Evolutionary conservation across 352 stramenopile genomes (phyloP).

Genomic region (Blastocystis sp.): DNA sequence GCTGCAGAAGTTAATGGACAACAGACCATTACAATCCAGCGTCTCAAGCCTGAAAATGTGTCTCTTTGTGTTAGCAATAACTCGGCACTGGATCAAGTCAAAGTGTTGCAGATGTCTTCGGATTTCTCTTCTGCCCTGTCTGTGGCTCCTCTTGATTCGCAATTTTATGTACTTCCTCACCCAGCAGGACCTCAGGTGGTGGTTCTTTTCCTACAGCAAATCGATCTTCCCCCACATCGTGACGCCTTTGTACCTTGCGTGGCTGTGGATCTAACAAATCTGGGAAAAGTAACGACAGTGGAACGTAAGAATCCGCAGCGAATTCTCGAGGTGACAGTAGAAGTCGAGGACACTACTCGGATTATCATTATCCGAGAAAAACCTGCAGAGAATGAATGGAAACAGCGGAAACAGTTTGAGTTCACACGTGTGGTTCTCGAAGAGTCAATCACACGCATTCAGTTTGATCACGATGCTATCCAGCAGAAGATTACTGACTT

Average conservation of each 20-base stretch:
- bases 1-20: not conserved
- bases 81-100: not conserved
- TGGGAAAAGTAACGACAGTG: not conserved
- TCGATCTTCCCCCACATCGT: not conserved
- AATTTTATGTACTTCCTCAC: not conserved
- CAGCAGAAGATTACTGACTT: not conserved
- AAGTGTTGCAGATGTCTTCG: not conserved
- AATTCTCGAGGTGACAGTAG: not conserved
- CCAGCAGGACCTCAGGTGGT: not conserved
- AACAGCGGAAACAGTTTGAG: not conserved
- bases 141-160: not conserved
- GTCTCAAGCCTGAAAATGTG: not conserved
- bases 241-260: not conserved
- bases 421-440: not conserved
- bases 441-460: not conserved
- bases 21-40: not conserved
- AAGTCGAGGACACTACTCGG: not conserved
- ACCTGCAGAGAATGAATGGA: not conserved
- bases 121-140: not conserved
- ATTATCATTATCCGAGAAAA: not conserved
- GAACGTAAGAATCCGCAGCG: not conserved
- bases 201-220: conserved; percentile 18
- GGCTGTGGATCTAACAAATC: not conserved
- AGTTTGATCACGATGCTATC: not conserved
- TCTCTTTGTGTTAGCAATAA: conserved; percentile 6